phyloP scores from a whole-genome alignment of 2,329 filamentous ascomycete genomes.

The Triangularia setosa region DNA sequence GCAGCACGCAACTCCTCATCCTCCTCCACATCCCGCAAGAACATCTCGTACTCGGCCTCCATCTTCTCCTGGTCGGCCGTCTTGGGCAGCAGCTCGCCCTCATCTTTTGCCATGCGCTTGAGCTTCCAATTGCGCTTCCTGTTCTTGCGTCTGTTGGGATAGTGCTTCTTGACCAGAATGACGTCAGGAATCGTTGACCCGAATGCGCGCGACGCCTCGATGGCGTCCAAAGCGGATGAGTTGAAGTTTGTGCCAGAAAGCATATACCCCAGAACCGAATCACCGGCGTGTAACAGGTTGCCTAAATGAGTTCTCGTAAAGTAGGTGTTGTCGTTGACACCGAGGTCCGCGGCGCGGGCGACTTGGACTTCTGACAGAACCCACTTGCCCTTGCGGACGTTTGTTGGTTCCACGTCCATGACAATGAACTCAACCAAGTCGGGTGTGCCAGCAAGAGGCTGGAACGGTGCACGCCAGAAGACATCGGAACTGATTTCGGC shows the following conservation, averaged over 20 bases:
- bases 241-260: constrained; percentile 90
- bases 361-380: constrained; percentile 84
- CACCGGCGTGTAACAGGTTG: constrained; percentile 77
- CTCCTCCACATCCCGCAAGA: constrained; percentile 94
- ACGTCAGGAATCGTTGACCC: constrained; percentile 82
- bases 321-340: constrained; percentile 80
- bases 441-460: constrained; percentile 74
- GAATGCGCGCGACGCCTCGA: constrained; percentile 75
- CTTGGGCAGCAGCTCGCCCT: constrained; percentile 80
- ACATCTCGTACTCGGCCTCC: constrained; percentile 94
- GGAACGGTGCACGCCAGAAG: constrained; percentile 91
- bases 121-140: constrained; percentile 87
- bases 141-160: constrained; percentile 74
- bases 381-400: constrained; percentile 73
- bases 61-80: constrained; percentile 84
- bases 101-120: constrained; percentile 87
- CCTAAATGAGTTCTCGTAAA: constrained; percentile 89
- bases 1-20: constrained; percentile 83
- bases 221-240: constrained; percentile 75
- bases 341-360: constrained; percentile 80
- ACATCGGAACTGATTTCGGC: constrained; percentile 76
- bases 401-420: constrained; percentile 85
- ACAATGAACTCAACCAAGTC: constrained; percentile 90
- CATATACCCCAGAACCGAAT: constrained; percentile 93
- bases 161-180: constrained; percentile 94